Percentiles rank a stretch among this genome's conserved stretches.
Evolutionary conservation across 177 flowering plant species (phyloP).

Genomic region (Vitis hybrid): DNA sequence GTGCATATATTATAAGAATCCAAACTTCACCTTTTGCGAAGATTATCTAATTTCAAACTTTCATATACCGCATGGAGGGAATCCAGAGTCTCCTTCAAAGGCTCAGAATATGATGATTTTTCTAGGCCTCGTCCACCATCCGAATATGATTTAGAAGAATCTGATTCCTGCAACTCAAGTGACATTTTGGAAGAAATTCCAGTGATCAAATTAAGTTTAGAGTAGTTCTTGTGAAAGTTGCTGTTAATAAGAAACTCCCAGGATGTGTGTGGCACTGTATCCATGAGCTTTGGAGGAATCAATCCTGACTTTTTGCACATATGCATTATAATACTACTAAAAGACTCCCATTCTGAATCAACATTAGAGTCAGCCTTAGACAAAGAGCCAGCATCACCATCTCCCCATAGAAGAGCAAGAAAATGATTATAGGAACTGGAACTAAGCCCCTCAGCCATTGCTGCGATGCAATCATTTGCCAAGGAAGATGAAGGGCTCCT

Average conservation of each 20-base stretch:
- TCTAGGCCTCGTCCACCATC: slow-evolving; percentile 28
- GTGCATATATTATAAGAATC: background rate
- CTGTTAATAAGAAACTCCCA: slow-evolving; percentile 90
- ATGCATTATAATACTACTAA: slow-evolving; percentile 49
- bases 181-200: slow-evolving; percentile 27
- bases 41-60: slow-evolving; percentile 75
- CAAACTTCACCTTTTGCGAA: slow-evolving; percentile 62
- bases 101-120: slow-evolving; percentile 38
- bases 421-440: slow-evolving; percentile 63
- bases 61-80: slow-evolving; percentile 92
- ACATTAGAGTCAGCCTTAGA: slow-evolving; percentile 47
- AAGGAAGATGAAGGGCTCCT: slow-evolving; percentile 76
- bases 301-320: slow-evolving; percentile 38
- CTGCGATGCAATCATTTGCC: slow-evolving; percentile 79
- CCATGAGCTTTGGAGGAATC: slow-evolving; percentile 16
- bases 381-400: slow-evolving; percentile 39
- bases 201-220: slow-evolving; percentile 24
- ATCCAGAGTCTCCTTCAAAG: slow-evolving; percentile 60
- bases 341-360: slow-evolving; percentile 83
- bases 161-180: slow-evolving; percentile 17
- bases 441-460: slow-evolving; percentile 83
- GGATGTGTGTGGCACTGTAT: slow-evolving; percentile 33
- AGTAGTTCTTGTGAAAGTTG: slow-evolving; percentile 65
- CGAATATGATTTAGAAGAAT: slow-evolving; percentile 20
- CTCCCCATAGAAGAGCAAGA: slow-evolving; percentile 80